Evolutionary conservation across 1,284 basidiomycete genomes (phyloP), one percentile per base, ranked within the genome.

Genomic region (Cryptococcus deneoformans): DNA sequence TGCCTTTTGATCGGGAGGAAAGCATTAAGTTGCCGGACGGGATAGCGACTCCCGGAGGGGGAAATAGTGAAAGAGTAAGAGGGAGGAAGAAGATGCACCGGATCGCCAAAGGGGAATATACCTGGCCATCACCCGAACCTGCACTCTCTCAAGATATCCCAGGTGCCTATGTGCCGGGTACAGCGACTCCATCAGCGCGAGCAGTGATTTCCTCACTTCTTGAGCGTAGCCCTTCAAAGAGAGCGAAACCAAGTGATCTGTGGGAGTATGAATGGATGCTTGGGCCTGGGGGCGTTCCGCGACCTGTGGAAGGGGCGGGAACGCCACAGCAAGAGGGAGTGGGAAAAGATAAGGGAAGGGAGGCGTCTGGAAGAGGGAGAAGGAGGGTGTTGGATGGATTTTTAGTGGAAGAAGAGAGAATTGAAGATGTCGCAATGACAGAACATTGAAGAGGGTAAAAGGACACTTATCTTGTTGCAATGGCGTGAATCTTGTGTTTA

Each of bases 41-140:
- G 54, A 58, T 40, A 69, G 69, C 24, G 16, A 51, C 35, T 38
- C 49, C 64, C 44, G 65, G 59, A 50, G 70, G 59, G 50, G 70
- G 73, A 74, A 73, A 54, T 66, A 84, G 62, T 29, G 63, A 76
- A 80, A 64, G 78, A 6, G 64, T 72, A 59, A 75, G 81, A 62
- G 75, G 53, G 1, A 65, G 75, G 37, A 63, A 68, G 12, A 74
- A 76, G 53, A 77, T 92, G 65, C 84, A 89, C 80, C 81, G 84
- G 56, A 91, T 93, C 66, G 89, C 89, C 5, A 84, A 85, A 67
- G 87, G 85, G 47, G 86, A 88, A 66, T 92, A 86, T 73, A 71
- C 79, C 46, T 92, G 88, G 88, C 88, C 69, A 14, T 47, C 52
- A 2, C 50, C 24, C 37, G n/a, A 39, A 14, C 37, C 49, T 24